Evolutionary conservation across 208 protist species (phyloP).

Genomic region (Naegleria fowleri): DNA sequence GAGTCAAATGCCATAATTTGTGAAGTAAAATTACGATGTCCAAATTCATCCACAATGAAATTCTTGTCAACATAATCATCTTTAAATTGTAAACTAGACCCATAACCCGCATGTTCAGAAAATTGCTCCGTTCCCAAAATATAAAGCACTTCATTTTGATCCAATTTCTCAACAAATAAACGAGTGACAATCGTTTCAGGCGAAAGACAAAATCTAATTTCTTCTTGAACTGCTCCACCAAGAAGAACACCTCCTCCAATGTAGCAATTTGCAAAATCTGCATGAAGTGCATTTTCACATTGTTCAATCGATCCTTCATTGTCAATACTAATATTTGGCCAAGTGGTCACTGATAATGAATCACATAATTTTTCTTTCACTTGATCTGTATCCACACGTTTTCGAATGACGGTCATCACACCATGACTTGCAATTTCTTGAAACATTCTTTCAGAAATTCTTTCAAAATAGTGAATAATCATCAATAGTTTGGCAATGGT

Average conservation of each 20-base stretch:
- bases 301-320: neutral
- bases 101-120: conserved; percentile 18
- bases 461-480: conserved; percentile 15
- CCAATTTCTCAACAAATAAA: conserved; percentile 12
- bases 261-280: neutral
- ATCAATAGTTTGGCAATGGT: neutral
- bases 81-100: neutral
- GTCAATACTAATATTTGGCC: neutral
- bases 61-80: neutral
- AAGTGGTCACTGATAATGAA: neutral
- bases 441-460: neutral
- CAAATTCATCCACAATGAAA: neutral
- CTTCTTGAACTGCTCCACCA: conserved; percentile 30
- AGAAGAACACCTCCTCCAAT: conserved; percentile 12
- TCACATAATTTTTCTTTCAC: neutral
- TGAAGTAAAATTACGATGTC: neutral
- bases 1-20: conserved; percentile 22
- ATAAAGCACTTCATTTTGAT: conserved; percentile 23
- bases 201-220: conserved; percentile 24
- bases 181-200: conserved; percentile 22
- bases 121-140: conserved; percentile 12
- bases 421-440: neutral
- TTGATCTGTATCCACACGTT: neutral
- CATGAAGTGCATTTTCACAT: neutral
- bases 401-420: neutral